Base-by-base conservation (phyloP, 23 red algal species). In the Gracilaria gracilis region DNA sequence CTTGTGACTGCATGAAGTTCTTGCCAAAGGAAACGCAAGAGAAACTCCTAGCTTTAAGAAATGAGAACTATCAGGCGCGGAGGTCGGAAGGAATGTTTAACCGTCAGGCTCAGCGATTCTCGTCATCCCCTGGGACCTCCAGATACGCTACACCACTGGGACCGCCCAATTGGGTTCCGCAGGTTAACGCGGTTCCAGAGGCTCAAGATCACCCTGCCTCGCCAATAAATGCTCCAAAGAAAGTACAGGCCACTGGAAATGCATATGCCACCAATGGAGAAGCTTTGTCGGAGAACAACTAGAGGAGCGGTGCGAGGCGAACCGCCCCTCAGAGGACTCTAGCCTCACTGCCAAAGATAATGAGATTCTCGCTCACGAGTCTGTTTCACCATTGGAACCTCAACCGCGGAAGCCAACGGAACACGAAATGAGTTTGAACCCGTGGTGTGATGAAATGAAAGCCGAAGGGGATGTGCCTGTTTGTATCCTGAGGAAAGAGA, bases 401-500 rank as follows among this genome's bases (percentile, higher is more conserved):
- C 51, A 55, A 55, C 51, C 51, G 51, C 16, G 9, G 51, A 55
- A 1, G 51, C 51, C 51, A 55, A 4, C 42, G 19, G 19, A 55
- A 19, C 9, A 55, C 1, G 51, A 55, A 9, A 55, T 1, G 19
- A 55, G 51, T 20, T 15, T 55, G 9, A 15, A 1, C 1, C 7
- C 8, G 1, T 55, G 16, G 1, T 55, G 11, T 55, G 17, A 20
- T 15, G 51, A 55, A 55, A 1, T 55, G 1, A 15, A 55, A 9
- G 2, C 9, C 16, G 51, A 55, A 55, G 51, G 9, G 17, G 51
- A 55, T 20, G 7, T 15, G 1, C 67, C 67, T 0, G 2, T 73
- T 0, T 42, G 67, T 42, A 73, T 73, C 67, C 35, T 73, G 9
- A 21, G 35, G 67, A 73, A 73, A 24, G 67, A 73, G 67, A 73